phyloP scores from a whole-genome alignment of 2,329 filamentous ascomycete species.

The Aspergillus ochraceoroseus region DNA sequence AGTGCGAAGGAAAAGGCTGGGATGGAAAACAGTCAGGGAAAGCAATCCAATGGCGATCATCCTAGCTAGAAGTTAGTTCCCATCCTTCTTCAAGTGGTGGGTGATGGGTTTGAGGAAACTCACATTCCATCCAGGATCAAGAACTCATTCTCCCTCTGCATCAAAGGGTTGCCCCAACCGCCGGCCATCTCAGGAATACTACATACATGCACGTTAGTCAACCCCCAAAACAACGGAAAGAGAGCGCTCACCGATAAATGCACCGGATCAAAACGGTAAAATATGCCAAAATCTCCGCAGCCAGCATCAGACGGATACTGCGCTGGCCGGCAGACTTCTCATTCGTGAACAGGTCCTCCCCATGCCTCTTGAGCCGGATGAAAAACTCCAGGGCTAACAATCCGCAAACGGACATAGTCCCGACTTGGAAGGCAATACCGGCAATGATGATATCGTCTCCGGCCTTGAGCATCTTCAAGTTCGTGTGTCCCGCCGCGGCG shows the following conservation, averaged over 20 bases:
- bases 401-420: slow-evolving; percentile 43
- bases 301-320: slow-evolving; percentile 27
- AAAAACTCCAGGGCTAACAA: slow-evolving; percentile 45
- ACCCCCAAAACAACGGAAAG: background rate
- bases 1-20: background rate
- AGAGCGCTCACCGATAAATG: slow-evolving; percentile 39
- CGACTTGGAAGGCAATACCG: slow-evolving; percentile 55
- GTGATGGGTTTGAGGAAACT: slow-evolving; percentile 21
- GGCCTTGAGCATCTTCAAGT: slow-evolving; percentile 39
- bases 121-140: slow-evolving; percentile 47
- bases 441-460: slow-evolving; percentile 56
- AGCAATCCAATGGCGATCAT: slow-evolving; percentile 45
- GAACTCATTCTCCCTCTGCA: slow-evolving; percentile 47
- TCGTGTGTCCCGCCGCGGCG: slow-evolving; percentile 44
- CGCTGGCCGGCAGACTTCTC: slow-evolving; percentile 25
- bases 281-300: slow-evolving; percentile 36
- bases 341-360: slow-evolving; percentile 24
- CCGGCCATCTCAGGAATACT: slow-evolving; percentile 50
- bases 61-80: slow-evolving; percentile 26
- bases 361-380: slow-evolving; percentile 30
- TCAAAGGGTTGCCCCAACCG: slow-evolving; percentile 47
- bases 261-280: slow-evolving; percentile 41
- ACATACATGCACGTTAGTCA: slow-evolving; percentile 5
- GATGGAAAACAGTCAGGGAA: slow-evolving; percentile 41
- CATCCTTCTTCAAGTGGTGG: background rate